phyloP scores from a whole-genome alignment of 1,284 basidiomycete genomes.

The Earliella scabrosa region DNA sequence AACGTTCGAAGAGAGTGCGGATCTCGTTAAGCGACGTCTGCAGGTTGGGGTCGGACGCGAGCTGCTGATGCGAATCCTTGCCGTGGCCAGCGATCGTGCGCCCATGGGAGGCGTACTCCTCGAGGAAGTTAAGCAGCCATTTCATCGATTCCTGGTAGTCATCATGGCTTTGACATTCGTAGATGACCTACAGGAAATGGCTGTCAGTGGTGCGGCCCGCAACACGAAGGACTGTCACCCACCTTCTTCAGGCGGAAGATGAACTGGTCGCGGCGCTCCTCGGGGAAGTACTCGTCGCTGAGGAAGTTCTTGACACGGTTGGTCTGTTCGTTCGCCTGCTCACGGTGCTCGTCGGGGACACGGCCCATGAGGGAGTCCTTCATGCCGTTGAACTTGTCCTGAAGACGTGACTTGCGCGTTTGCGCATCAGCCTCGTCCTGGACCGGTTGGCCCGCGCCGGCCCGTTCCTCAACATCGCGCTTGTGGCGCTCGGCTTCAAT shows the following conservation, averaged over 20 bases:
- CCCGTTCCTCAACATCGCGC: constrained; percentile 21
- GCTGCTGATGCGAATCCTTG: constrained; percentile 38
- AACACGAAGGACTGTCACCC: no score
- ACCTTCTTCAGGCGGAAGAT: constrained; percentile 82
- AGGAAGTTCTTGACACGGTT: constrained; percentile 71
- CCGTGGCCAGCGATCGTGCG: constrained; percentile 48
- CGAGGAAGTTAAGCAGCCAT: constrained; percentile 75
- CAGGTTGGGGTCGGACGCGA: constrained; percentile 55
- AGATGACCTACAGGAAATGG: constrained; percentile 58
- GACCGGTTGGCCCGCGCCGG: constrained; percentile 22
- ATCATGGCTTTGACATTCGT: constrained; percentile 92
- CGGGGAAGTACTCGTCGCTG: constrained; percentile 83
- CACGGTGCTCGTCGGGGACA: constrained; percentile 66
- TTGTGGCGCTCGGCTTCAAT: constrained; percentile 35
- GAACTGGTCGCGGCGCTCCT: constrained; percentile 84
- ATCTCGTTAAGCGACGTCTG: constrained; percentile 66
- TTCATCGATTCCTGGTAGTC: constrained; percentile 86
- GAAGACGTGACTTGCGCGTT: constrained; percentile 53
- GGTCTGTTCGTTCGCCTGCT: constrained; percentile 52
- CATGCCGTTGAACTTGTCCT: constrained; percentile 48
- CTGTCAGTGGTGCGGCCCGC: no score
- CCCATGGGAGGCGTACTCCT: constrained; percentile 77
- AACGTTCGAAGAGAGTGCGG: constrained; percentile 88
- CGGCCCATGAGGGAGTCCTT: constrained; percentile 51
- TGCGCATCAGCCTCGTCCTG: constrained; percentile 44